Conservation (phyloP, 2,329 filamentous ascomycete species). For the Pseudocercospora fijiensis region DNA sequence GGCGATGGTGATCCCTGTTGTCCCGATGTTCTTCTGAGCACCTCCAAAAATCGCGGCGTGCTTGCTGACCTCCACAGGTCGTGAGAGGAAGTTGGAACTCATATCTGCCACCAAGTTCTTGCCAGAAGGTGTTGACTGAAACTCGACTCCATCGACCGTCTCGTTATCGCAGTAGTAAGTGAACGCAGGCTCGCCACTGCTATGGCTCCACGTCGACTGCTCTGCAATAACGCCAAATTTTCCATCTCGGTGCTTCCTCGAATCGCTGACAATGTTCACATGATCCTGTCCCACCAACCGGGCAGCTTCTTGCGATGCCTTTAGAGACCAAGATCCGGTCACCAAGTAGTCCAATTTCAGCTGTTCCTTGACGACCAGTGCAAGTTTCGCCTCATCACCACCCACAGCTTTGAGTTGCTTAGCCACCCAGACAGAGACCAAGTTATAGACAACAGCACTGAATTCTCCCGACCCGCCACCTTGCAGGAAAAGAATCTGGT, state of each 20-base stretch:
- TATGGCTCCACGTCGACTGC: slow-evolving; percentile 69
- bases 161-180: slow-evolving; percentile 94
- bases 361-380: slow-evolving; percentile 64
- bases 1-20: slow-evolving; percentile 80
- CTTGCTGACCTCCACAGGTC: slow-evolving; percentile 72
- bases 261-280: slow-evolving; percentile 77
- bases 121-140: slow-evolving; percentile 69
- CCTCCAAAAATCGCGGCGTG: slow-evolving; percentile 85
- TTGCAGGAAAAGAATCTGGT: slow-evolving; percentile 87
- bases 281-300: slow-evolving; percentile 73
- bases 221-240: slow-evolving; percentile 85
- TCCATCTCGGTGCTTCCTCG: slow-evolving; percentile 56
- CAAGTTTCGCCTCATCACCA: slow-evolving; percentile 59
- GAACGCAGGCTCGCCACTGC: slow-evolving; percentile 63
- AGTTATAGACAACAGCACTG: slow-evolving; percentile 77
- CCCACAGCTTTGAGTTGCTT: slow-evolving; percentile 48
- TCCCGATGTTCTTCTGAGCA: slow-evolving; percentile 91
- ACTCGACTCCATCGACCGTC: slow-evolving; percentile 91
- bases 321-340: slow-evolving; percentile 86
- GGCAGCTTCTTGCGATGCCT: slow-evolving; percentile 79
- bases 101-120: slow-evolving; percentile 84
- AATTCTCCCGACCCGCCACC: slow-evolving; percentile 85
- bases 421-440: slow-evolving; percentile 79
- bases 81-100: slow-evolving; percentile 88
- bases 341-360: slow-evolving; percentile 86